Percentiles rank a stretch among this genome's conserved stretches.
Conservation (phyloP, 2,329 filamentous ascomycete genomes). For the Fusarium sp. region DNA sequence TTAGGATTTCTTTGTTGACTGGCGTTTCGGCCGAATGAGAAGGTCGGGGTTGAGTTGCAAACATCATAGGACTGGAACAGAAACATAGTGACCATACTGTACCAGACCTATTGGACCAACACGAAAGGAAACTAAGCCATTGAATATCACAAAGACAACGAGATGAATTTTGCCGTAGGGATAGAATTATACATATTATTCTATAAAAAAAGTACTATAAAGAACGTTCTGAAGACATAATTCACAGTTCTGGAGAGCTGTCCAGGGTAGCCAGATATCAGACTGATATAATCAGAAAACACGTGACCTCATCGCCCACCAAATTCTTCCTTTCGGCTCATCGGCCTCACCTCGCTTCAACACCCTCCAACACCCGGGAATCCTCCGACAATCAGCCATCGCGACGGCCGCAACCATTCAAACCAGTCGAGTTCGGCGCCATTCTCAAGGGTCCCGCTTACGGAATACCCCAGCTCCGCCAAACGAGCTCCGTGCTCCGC, state of each 20-base stretch:
- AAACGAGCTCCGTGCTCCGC: slow-evolving; percentile 38
- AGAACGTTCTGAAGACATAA: background rate
- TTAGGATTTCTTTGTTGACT: background rate
- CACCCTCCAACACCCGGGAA: slow-evolving; percentile 50
- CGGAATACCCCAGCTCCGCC: slow-evolving; percentile 25
- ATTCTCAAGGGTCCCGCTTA: slow-evolving; percentile 36
- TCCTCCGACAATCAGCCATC: slow-evolving; percentile 58
- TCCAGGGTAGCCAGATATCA: background rate
- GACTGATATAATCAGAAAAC: background rate
- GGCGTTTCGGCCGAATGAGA: background rate
- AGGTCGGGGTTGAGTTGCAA: accelerated
- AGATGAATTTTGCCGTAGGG: accelerated
- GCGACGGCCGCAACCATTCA: slow-evolving; percentile 33
- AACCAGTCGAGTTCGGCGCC: slow-evolving; percentile 22
- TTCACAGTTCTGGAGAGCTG: background rate
- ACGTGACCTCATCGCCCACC: slow-evolving; percentile 24
- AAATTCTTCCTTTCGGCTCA: slow-evolving; percentile 35
- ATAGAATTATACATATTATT: background rate
- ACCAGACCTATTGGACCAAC: background rate
- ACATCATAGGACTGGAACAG: accelerated
- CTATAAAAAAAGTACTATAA: background rate
- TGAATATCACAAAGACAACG: background rate
- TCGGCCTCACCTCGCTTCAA: slow-evolving; percentile 55
- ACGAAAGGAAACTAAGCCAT: background rate
- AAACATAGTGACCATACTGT: accelerated